Evolutionary conservation across 768 basidiomycete species (phyloP).

Genomic region (Agaricus subrufescens): DNA sequence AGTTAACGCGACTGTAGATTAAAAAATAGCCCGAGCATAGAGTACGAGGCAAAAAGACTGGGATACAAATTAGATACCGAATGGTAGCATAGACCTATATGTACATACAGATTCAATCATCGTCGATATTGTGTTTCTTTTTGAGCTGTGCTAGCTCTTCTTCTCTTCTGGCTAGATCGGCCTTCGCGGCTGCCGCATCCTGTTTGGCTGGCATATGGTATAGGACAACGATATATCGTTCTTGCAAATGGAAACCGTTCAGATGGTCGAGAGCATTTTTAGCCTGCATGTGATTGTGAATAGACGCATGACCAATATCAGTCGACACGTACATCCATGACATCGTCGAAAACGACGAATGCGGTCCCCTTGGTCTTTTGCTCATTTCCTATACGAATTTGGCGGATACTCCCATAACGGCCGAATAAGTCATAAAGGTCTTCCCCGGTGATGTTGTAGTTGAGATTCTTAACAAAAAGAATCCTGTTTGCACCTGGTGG

Average conservation of each 20-base stretch:
- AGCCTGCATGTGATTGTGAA: conserved; percentile 46
- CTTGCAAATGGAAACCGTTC: conserved; percentile 97
- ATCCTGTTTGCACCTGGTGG: conserved; percentile 90
- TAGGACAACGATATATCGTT: conserved; percentile 96
- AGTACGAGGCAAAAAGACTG: neutral
- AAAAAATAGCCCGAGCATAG: neutral
- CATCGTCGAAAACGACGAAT: conserved; percentile 94
- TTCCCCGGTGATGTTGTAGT: conserved; percentile 88
- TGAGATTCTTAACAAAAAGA: conserved; percentile 89
- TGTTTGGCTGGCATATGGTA: conserved; percentile 99
- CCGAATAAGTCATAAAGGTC: conserved; percentile 97
- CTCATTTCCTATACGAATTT: conserved; percentile 91
- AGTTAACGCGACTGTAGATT: neutral
- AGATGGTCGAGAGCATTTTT: conserved; percentile 95
- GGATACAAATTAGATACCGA: neutral
- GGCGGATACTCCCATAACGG: conserved; percentile 93
- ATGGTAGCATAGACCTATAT: neutral
- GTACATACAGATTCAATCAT: conserved; percentile 39
- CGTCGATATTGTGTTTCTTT: conserved; percentile 80
- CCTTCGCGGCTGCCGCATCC: conserved; percentile 89
- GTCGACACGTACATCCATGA: conserved; percentile 74
- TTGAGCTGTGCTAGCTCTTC: conserved; percentile 86
- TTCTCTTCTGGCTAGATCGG: conserved; percentile 87
- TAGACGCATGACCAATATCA: conserved; percentile 8
- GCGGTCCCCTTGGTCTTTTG: conserved; percentile 93